Percentiles rank a stretch among this genome's conserved stretches.
Conservation (phyloP, 352 stramenopile species). For the Phytopythium litorale region DNA sequence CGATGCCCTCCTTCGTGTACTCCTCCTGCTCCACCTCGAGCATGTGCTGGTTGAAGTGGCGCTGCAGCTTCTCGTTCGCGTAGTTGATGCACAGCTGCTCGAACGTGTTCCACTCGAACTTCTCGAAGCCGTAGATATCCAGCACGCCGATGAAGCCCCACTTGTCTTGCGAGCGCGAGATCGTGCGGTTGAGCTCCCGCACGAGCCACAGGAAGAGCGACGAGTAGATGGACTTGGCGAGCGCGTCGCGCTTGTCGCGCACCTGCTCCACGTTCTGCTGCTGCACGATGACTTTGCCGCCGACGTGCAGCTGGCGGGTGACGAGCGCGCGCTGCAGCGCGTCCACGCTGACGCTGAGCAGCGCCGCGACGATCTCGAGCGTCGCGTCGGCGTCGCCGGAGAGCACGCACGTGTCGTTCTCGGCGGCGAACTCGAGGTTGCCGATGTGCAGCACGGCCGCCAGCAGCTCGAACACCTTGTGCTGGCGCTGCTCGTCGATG, state of each 20-base stretch:
- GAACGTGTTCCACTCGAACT: constrained; percentile 95
- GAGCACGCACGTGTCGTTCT: constrained; percentile 75
- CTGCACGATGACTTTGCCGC: constrained; percentile 88
- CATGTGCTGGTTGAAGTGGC: constrained; percentile 94
- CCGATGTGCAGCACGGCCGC: constrained; percentile 84
- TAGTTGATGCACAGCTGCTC: constrained; percentile 98
- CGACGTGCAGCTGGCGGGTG: constrained; percentile 83
- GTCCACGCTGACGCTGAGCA: constrained; percentile 77
- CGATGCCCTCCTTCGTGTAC: constrained; percentile 96
- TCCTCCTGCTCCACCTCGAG: constrained; percentile 96
- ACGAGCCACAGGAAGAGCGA: constrained; percentile 91
- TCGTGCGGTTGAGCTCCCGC: constrained; percentile 86
- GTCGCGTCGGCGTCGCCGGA: constrained; percentile 41
- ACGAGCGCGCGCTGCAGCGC: constrained; percentile 70
- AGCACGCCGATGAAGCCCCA: constrained; percentile 94
- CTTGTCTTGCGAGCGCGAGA: constrained; percentile 75
- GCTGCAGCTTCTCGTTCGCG: constrained; percentile 94
- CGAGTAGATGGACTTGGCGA: constrained; percentile 93
- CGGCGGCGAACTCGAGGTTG: constrained; percentile 82
- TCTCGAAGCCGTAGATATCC: constrained; percentile 98
- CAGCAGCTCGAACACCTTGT: constrained; percentile 85
- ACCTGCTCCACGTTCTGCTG: constrained; percentile 87
- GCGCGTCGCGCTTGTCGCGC: constrained; percentile 82
- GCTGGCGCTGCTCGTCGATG: constrained; percentile 72
- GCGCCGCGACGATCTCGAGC: constrained; percentile 60